phyloP scores from a whole-genome alignment of 2,329 filamentous ascomycete species.

The Colletotrichum orbiculare region DNA sequence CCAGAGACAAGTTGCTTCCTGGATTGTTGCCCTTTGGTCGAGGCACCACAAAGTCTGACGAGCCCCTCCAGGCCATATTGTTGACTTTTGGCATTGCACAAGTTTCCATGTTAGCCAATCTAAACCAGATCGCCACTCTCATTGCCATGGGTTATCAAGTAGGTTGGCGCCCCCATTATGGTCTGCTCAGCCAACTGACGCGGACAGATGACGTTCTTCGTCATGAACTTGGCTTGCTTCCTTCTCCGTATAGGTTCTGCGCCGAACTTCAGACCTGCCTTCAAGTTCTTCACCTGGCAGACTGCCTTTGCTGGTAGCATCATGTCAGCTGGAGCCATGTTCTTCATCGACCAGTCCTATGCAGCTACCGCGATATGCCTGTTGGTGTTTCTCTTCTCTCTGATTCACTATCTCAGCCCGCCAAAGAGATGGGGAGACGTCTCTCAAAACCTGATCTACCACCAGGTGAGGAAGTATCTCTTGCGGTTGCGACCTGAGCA shows the following conservation, averaged over 20 bases:
- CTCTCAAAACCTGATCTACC: constrained; percentile 87
- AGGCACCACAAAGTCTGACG: constrained; percentile 77
- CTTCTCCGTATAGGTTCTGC: constrained; percentile 87
- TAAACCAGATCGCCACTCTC: constrained; percentile 89
- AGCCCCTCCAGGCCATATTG: constrained; percentile 80
- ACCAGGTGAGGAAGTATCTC: constrained; percentile 88
- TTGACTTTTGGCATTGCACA: constrained; percentile 82
- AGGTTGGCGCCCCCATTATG: constrained; percentile 38
- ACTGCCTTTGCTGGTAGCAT: constrained; percentile 80
- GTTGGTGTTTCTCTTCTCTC: constrained; percentile 79
- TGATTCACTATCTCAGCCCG: constrained; percentile 87
- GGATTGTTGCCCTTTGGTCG: constrained; percentile 79
- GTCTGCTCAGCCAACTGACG: not conserved
- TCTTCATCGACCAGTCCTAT: constrained; percentile 87
- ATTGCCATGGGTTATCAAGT: constrained; percentile 90
- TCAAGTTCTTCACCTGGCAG: constrained; percentile 90
- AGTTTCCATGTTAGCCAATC: constrained; percentile 81
- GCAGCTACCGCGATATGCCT: constrained; percentile 80
- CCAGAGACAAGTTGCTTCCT: constrained; percentile 81
- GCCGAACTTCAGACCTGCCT: constrained; percentile 88
- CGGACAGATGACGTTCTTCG: constrained; percentile 84
- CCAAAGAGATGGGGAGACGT: constrained; percentile 93
- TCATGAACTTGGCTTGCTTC: constrained; percentile 89
- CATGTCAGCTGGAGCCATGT: constrained; percentile 85
- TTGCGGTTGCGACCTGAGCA: constrained; percentile 86